These are phyloP conservation scores for Didymella exigua DNA, from an alignment of 2,329 filamentous ascomycete species.

Conservation along the genomic window DNA sequence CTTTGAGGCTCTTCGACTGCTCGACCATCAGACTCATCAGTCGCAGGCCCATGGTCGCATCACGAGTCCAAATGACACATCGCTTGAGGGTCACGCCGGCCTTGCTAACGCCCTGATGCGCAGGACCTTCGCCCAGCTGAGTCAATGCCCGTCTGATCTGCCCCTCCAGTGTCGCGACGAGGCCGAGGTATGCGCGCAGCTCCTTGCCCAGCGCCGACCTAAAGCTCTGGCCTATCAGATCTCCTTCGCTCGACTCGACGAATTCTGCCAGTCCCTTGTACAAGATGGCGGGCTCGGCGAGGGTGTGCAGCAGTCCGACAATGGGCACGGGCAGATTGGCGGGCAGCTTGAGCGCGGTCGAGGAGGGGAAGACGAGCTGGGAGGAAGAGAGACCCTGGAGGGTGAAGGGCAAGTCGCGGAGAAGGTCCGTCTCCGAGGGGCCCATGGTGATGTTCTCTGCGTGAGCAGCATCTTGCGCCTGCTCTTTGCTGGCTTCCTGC, in stretches of 20 bases:
- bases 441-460: conserved; percentile 23
- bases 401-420: conserved; percentile 83
- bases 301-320: conserved; percentile 81
- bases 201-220: conserved; percentile 84
- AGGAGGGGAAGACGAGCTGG: conserved; percentile 75
- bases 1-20: conserved; percentile 80
- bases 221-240: conserved; percentile 89
- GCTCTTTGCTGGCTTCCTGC: conserved; percentile 34
- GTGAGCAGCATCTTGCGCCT: conserved; percentile 20
- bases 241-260: conserved; percentile 78
- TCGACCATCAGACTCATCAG: conserved; percentile 95
- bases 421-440: conserved; percentile 54
- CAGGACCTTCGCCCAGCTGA: conserved; percentile 70
- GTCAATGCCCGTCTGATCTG: conserved; percentile 85
- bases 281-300: conserved; percentile 92
- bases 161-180: conserved; percentile 89
- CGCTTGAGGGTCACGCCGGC: conserved; percentile 92
- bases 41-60: conserved; percentile 92
- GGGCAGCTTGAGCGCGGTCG: conserved; percentile 75
- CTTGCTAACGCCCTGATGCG: conserved; percentile 75
- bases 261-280: conserved; percentile 83
- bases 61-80: conserved; percentile 95
- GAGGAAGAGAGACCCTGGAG: conserved; percentile 90
- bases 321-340: conserved; percentile 80
- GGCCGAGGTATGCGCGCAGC: conserved; percentile 83